Percentiles rank a stretch among this genome's conserved stretches.
phyloP scores from a whole-genome alignment of 768 basidiomycete species.

The Collybia mongolica region DNA sequence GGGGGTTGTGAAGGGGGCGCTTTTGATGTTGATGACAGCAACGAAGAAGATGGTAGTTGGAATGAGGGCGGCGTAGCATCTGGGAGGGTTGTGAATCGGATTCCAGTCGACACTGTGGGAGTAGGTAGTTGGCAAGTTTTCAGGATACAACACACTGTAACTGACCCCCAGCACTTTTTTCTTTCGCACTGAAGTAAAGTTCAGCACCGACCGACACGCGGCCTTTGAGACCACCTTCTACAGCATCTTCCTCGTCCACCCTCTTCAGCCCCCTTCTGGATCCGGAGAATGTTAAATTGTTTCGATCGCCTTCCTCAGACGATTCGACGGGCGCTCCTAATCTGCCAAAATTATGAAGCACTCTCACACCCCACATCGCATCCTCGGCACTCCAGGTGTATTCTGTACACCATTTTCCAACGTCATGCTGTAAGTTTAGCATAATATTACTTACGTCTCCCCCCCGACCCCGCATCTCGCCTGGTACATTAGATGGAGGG shows the following conservation, averaged over 20 bases:
- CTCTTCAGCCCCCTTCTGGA: constrained; percentile 54
- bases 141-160: constrained; percentile 11
- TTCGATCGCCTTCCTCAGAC: constrained; percentile 32
- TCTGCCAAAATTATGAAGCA: constrained; percentile 91
- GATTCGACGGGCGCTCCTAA: constrained; percentile 38
- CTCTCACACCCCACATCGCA: constrained; percentile 86
- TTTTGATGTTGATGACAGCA: constrained; percentile 30
- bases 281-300: constrained; percentile 14
- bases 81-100: constrained; percentile 92
- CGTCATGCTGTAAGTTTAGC: constrained; percentile 88
- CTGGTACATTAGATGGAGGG: constrained; percentile 51
- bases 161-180: constrained; percentile 89
- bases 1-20: constrained; percentile 70
- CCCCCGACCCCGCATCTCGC: constrained; percentile 41
- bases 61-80: constrained; percentile 71
- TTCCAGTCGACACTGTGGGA: constrained; percentile 79
- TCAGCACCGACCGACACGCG: constrained; percentile 92
- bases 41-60: constrained; percentile 41
- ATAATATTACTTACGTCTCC: constrained; percentile 67
- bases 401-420: constrained; percentile 90
- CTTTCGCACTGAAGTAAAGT: constrained; percentile 89
- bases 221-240: constrained; percentile 88
- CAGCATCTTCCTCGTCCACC: constrained; percentile 94
- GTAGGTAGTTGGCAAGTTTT: background rate
- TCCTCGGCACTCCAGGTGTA: constrained; percentile 95